Conservation (phyloP, 192 early-diverging fungal species). For the Tieghemiomyces parasiticus region DNA sequence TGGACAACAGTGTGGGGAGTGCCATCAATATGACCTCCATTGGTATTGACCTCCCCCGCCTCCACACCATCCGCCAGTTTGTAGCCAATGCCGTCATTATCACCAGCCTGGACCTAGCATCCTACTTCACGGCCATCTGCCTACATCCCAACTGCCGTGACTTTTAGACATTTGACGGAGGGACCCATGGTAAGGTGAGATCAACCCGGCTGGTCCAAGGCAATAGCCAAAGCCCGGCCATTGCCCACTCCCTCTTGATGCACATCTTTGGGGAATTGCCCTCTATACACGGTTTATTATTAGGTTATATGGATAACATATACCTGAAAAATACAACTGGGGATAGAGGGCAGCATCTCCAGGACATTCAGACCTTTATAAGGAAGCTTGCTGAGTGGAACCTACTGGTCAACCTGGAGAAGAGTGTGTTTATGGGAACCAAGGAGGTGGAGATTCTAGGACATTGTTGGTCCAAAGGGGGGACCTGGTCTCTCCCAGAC, state of each 20-base stretch:
- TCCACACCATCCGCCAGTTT: conserved; percentile 8
- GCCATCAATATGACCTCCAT: conserved; percentile 14
- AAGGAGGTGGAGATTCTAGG: neutral
- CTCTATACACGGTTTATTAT: conserved; percentile 1
- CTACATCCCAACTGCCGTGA: neutral
- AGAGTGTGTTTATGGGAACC: conserved; percentile 13
- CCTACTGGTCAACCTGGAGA: conserved; percentile 12
- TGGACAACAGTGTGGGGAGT: conserved; percentile 15
- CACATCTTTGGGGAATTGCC: neutral
- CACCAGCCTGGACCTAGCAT: conserved; percentile 10
- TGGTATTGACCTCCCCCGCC: conserved; percentile 12
- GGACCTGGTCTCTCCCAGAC: conserved; percentile 9
- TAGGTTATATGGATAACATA: conserved; percentile 24
- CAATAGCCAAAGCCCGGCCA: conserved; percentile 15
- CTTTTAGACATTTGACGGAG: conserved; percentile 13
- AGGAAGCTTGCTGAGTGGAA: conserved; percentile 7
- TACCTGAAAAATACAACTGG: conserved; percentile 15
- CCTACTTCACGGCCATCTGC: conserved; percentile 9
- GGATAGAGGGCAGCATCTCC: conserved; percentile 8
- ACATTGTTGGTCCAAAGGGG: conserved; percentile 3
- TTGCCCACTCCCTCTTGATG: conserved; percentile 9
- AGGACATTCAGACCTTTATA: conserved; percentile 10
- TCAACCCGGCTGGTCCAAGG: conserved; percentile 16
- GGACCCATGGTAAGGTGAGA: neutral
- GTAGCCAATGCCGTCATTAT: neutral